Conservation (phyloP, 768 basidiomycete genomes). For the Crassisporium funariophilum region DNA sequence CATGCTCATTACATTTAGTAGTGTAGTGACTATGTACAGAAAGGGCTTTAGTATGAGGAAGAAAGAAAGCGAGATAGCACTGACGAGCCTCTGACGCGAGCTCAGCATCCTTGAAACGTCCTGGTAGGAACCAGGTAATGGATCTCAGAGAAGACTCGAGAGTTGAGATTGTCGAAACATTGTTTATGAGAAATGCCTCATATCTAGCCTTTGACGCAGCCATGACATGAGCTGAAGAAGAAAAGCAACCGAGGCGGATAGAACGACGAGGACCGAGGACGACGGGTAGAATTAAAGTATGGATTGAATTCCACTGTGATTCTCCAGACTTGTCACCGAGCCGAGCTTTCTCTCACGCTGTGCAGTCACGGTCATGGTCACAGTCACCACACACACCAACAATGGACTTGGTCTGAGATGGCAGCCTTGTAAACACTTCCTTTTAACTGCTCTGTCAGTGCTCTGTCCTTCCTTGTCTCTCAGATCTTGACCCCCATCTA, state of each 20-base stretch:
- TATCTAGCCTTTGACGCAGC: slow-evolving; percentile 69
- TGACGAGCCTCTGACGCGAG: slow-evolving; percentile 91
- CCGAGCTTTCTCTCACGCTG: slow-evolving; percentile 18
- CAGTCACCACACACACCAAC: slow-evolving; percentile 14
- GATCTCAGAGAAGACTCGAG: slow-evolving; percentile 88
- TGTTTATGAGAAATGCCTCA: slow-evolving; percentile 81
- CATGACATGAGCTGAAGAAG: slow-evolving; percentile 41
- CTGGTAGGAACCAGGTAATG: slow-evolving; percentile 93
- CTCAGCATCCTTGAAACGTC: slow-evolving; percentile 96
- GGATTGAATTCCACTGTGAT: slow-evolving; percentile 23
- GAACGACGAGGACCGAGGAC: slow-evolving; percentile 7
- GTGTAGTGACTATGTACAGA: slow-evolving; percentile 70
- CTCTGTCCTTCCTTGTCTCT: slow-evolving; percentile 6
- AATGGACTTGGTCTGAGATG: slow-evolving; percentile 20
- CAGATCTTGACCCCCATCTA: slow-evolving; percentile 13
- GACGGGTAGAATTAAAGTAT: background rate
- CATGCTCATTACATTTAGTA: slow-evolving; percentile 84
- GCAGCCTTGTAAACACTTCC: slow-evolving; percentile 17
- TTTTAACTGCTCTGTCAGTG: slow-evolving; percentile 12
- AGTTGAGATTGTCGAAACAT: slow-evolving; percentile 83
- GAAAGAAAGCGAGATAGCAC: slow-evolving; percentile 44
- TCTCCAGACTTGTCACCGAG: slow-evolving; percentile 18
- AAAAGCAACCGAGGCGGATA: background rate
- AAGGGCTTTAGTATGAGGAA: slow-evolving; percentile 11
- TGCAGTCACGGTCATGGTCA: slow-evolving; percentile 14